Evolutionary conservation across 805 yeast genomes (phyloP).

Genomic region (Hanseniaspora opuntiae): DNA sequence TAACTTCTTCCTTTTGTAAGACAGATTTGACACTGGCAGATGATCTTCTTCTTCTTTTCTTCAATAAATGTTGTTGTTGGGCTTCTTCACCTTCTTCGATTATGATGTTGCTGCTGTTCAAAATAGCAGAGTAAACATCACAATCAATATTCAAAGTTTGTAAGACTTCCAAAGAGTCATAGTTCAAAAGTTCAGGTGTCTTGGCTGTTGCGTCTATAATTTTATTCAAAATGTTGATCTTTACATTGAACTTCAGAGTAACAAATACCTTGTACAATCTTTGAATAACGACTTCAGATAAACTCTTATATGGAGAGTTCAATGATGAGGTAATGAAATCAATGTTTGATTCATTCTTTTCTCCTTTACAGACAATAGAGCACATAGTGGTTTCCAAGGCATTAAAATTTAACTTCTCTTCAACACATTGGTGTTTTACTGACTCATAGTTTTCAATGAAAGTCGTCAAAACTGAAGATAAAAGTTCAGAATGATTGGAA

Average conservation of each 20-base stretch:
- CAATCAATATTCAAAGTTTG: slow-evolving; percentile 43
- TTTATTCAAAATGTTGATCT: slow-evolving; percentile 43
- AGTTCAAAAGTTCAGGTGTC: slow-evolving; percentile 22
- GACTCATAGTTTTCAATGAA: slow-evolving; percentile 36
- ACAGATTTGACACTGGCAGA: slow-evolving; percentile 64
- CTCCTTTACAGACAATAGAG: slow-evolving; percentile 48
- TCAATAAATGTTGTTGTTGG: slow-evolving; percentile 40
- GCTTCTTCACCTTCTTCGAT: slow-evolving; percentile 28
- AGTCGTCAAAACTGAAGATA: slow-evolving; percentile 31
- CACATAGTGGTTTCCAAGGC: slow-evolving; percentile 47
- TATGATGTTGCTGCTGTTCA: slow-evolving; percentile 43
- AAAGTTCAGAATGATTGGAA: slow-evolving; percentile 34
- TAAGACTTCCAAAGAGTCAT: slow-evolving; percentile 41
- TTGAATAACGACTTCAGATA: slow-evolving; percentile 36
- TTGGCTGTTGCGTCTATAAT: slow-evolving; percentile 44
- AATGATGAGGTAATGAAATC: slow-evolving; percentile 47
- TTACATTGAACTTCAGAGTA: slow-evolving; percentile 42
- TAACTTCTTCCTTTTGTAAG: slow-evolving; percentile 54
- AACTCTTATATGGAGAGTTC: slow-evolving; percentile 30
- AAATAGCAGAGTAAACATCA: slow-evolving; percentile 43
- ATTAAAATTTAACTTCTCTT: slow-evolving; percentile 37
- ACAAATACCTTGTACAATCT: slow-evolving; percentile 46
- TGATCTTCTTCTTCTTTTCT: slow-evolving; percentile 69
- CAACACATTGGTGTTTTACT: slow-evolving; percentile 33
- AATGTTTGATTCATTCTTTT: slow-evolving; percentile 42